Evolutionary conservation across 2,329 filamentous ascomycete genomes (phyloP), one percentile per base, ranked within the genome.

Genomic region (Amphichorda felina): DNA sequence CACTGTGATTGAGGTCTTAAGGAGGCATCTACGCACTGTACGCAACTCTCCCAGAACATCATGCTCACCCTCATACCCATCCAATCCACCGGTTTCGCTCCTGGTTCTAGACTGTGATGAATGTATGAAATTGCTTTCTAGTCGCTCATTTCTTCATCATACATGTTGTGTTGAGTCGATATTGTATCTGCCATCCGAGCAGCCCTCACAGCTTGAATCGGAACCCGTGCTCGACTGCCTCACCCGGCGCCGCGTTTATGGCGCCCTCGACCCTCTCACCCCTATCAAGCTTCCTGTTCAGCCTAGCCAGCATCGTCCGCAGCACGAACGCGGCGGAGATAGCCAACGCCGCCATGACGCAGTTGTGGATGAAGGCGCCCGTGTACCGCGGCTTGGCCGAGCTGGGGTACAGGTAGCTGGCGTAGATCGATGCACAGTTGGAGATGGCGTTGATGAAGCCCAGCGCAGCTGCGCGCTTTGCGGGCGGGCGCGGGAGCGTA

Each of bases 401-500:
- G 40, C 71, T 60, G 13, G 70, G 70, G 45, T 83, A 84, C 66
- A 82, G 71, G 46, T 81, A 82, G 38, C 64, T 69, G 1, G 76
- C 75, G 48, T 80, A 87, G 43, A 88, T 87, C 33, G 69, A 75
- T 4, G 31, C 32, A 16, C 31, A 34, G 50, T 87, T 43, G 17
- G 34, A 37, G 4, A 45, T 33, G 13, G 76, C 76, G 49, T 88
- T 88, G 54, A 86, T 82, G 40, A 79, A 75, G 1, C 80, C 82
- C 4, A 87, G 54, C 0, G 79, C 80, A 0, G 79, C 61, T 3
- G 63, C 63, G 38, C 79, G 71, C 59, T 86, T 86, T 2, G 80
- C 75, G 0, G 80, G 78, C 4, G 82, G 82, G 5, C 81, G 70
- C 1, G 82, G 80, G 36, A 88, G 66, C 1, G 76, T 78, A 50